Evolutionary conservation across 2,329 filamentous ascomycete genomes (phyloP), one percentile per base, ranked within the genome.

Genomic region (Xylaria sp.): DNA sequence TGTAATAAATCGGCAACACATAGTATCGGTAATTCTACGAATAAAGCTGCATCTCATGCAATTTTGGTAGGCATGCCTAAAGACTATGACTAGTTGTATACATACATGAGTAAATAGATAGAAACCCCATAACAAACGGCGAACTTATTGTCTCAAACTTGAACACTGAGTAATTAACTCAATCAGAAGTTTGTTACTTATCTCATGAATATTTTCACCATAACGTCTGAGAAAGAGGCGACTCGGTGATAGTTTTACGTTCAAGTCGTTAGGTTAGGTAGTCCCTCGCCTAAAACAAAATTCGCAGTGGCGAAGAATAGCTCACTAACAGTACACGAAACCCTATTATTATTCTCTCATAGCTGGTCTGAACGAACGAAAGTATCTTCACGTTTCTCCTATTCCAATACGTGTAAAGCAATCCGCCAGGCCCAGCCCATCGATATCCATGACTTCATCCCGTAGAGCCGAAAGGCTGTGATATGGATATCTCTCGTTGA

Each of bases 261-360:
- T 17, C 10, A 45, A 13, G 6, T 53, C 10, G 11, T 42, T 17
- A 29, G 17, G 11, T 42, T 17, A 29, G 17, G 25, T 44, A 36
- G 38, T 33, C 27, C 25, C 20, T 27, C 11, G 3, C 10, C 5
- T 25, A 13, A n/a, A 29, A 31, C 25, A 50, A 36, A 51, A 44
- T 9, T 38, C 27, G 17, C 27, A 25, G 36, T 15, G 33, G 25
- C 15, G 5, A 45, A 45, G 20, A 53, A 54, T 39, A 36, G 25
- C 33, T 50, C 11, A 13, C 22, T 60, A 60, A 67, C 33, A 45
- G 50, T 56, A 64, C 50, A 61, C 22, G 27, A 44, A 60, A 36
- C 49, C 38, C 29, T 58, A 10, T 38, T 27, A 47, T 53, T 57
- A 1, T n/a, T n/a, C n/a, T n/a, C 31, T 27, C 25, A 31, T 15